Evolutionary conservation across 805 yeast genomes (phyloP), one percentile per base, ranked within the genome.

Genomic region (Ogataea philodendri): DNA sequence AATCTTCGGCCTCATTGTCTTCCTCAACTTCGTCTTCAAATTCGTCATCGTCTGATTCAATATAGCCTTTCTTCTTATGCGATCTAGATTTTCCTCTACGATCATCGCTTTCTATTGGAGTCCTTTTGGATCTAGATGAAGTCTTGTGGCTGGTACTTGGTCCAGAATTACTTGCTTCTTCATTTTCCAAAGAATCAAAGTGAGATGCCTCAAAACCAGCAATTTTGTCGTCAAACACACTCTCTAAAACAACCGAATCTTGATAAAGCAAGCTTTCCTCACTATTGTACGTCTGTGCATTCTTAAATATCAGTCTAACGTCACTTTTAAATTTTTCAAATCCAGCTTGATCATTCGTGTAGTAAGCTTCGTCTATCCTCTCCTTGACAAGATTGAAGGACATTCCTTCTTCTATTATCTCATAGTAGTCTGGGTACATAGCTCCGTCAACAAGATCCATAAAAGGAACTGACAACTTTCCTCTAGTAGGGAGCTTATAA

Each of bases 371-470:
- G 11, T 72, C 72, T 26, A 88, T 53, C 31, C 72, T 72, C 14
- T 62, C 62, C 42, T 70, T 63, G 8, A 90, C 74, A 20, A 74
- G 67, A 33, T 69, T 70, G 49, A 90, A 72, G 1, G 95, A 75
- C 58, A 86, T 83, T 9, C 96, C 95, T 35, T 72, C 66, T 45
- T 76, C 71, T 27, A 90, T 79, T 5, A 84, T 65, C 44, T 75
- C 71, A 60, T 81, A 81, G 63, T 89, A 89, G 51, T 84, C 95
- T 1, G 96, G 95, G 49, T 83, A 81, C 40, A 73, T 75, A 9
- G 74, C 73, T 20, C 71, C 72, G 51, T 78, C 78, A 2, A 90
- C 93, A 37, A 78, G 81, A 20, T 79, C 84, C 64, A 83, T 56
- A 55, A 88, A 89, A 1, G 94, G 84, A 9, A 73, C 83, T 41